Evolutionary conservation across 805 yeast species (phyloP), one percentile per base, ranked within the genome.

Genomic region (Deakozyma indianensis): DNA sequence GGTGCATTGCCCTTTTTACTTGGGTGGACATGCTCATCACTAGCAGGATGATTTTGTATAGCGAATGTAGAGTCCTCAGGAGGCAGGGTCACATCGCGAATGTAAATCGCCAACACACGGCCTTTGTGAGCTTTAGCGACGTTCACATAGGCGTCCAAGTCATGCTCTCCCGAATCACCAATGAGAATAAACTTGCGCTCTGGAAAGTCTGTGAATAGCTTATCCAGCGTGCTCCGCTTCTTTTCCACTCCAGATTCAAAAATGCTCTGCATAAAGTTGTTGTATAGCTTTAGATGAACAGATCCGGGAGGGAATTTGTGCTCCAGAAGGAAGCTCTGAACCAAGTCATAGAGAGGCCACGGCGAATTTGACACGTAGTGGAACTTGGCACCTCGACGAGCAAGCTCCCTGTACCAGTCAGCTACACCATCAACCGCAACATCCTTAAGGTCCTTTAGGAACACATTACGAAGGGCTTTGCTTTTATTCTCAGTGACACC

Each of bases 331-430:
- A 77, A 86, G 40, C 77, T 75, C 22, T 63, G 54, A 16, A 83
- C 72, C 4, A 75, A 68, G 18, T 76, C 71, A 59, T 71, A 87
- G 22, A 92, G 64, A 61, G 92, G 97, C 77, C 94, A 83, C 0
- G 99, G 99, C 1, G 94, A 79, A 63, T 94, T 92, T 4, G 96
- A 88, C 2, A 94, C 97, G 59, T 90, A 94, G 60, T 88, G 95
- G 56, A 90, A 77, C n/a, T 77, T 67, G 2, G 78, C 70, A 40
- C 77, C 70, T 11, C 69, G 58, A 35, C 56, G 63, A 15, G 61
- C 61, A 32, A 88, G 57, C n/a, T 65, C 63, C 5, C 67, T 66
- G 56, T 75, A 85, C 87, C 95, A 86, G 28, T 70, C 68, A 2
- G 82, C 71, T 23, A 92, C 80, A 2, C 84, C 80, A 0, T 85